These are phyloP conservation scores for Tuber indicum DNA, from an alignment of 495 filamentous ascomycete species.

Conservation along the genomic window DNA sequence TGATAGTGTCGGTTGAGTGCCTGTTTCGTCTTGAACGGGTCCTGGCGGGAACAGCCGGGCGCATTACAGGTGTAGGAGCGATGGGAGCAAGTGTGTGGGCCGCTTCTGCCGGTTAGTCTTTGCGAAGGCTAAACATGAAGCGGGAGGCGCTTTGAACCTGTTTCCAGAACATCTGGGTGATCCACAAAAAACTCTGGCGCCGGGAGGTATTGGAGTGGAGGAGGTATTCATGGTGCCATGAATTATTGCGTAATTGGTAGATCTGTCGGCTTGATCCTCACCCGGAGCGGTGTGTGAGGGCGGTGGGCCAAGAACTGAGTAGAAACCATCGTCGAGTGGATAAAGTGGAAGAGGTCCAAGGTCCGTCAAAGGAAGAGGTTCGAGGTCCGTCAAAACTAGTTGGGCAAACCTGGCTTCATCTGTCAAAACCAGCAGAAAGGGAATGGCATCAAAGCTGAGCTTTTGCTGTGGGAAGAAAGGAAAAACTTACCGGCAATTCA, in stretches of 20 bases:
- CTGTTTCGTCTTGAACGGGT: neutral
- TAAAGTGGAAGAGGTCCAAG: no score
- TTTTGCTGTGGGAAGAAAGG: no score
- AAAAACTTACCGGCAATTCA: no score
- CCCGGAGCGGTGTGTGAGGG: no score
- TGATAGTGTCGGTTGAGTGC: neutral
- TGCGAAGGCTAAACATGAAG: neutral
- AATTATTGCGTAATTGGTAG: neutral
- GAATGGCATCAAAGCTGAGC: no score
- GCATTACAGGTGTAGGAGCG: neutral
- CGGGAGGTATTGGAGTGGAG: neutral
- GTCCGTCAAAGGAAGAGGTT: no score
- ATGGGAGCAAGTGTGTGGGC: neutral
- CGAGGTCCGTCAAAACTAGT: no score
- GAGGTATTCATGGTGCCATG: neutral
- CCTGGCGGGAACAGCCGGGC: fast-evolving
- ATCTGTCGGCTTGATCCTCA: no score
- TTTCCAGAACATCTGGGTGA: neutral
- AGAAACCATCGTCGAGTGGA: no score
- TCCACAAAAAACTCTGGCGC: neutral
- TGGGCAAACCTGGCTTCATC: no score
- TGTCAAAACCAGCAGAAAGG: no score
- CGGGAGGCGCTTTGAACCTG: neutral
- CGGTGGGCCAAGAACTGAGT: no score
- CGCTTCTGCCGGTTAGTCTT: neutral